Conservation (phyloP, 768 basidiomycete genomes). For the Pulveroboletus sp. region DNA sequence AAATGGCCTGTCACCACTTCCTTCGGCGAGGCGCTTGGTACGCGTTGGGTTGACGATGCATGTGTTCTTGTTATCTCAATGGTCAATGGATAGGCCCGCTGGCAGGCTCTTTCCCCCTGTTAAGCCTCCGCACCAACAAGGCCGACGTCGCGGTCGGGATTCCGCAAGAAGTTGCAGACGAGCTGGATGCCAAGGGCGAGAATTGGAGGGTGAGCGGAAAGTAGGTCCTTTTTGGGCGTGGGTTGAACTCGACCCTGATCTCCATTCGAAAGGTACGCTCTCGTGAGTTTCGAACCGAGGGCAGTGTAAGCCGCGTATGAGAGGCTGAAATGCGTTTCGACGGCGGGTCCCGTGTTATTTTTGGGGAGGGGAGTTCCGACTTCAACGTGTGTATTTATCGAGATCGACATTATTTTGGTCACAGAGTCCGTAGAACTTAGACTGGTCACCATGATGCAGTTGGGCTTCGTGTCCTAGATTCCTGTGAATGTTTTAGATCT, state of each 20-base stretch:
- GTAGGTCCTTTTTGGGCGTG: conserved; percentile 35
- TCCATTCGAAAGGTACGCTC: conserved; percentile 24
- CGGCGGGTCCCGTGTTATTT: too few relatives aligned
- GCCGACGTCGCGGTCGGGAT: conserved; percentile 92
- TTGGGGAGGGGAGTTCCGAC: too few relatives aligned
- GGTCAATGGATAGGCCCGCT: conserved; percentile 55
- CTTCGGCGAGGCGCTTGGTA: conserved; percentile 70
- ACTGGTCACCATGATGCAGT: too few relatives aligned
- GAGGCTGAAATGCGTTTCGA: too few relatives aligned
- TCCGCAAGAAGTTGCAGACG: conserved; percentile 56
- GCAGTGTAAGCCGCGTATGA: background rate
- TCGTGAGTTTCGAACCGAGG: conserved; percentile 30
- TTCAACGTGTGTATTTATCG: too few relatives aligned
- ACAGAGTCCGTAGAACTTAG: too few relatives aligned
- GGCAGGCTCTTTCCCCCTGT: conserved; percentile 70
- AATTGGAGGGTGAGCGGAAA: conserved; percentile 80
- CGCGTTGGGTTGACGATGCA: conserved; percentile 9
- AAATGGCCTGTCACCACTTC: conserved; percentile 81
- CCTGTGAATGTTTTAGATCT: too few relatives aligned
- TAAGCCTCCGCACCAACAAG: conserved; percentile 91
- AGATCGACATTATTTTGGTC: too few relatives aligned
- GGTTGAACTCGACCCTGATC: conserved; percentile 1
- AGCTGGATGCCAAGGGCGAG: conserved; percentile 58
- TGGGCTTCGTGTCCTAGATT: too few relatives aligned
- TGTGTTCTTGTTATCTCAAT: background rate